Evolutionary conservation across 2,329 filamentous ascomycete genomes (phyloP).

Genomic region (Ceratocystis eucalypticola): DNA sequence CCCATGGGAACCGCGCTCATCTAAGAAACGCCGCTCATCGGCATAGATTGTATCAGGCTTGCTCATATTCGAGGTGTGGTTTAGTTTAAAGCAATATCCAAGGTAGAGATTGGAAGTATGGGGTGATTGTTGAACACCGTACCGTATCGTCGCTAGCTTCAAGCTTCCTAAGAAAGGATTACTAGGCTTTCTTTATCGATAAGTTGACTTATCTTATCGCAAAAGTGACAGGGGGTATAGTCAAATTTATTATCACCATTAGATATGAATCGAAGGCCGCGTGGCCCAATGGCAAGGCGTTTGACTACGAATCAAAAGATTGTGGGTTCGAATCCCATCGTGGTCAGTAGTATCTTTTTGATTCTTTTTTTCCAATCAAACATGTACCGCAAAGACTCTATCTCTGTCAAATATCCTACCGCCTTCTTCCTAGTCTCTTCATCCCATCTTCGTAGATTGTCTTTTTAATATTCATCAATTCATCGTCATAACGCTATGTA

Average conservation of each 20-base stretch:
- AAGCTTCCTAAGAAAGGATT: not conserved
- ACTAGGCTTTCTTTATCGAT: conserved; percentile 13
- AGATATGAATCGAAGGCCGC: conserved; percentile 4
- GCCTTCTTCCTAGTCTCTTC: not conserved
- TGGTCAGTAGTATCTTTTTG: conserved; percentile 13
- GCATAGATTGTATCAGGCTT: conserved; percentile 48
- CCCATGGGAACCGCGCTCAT: conserved; percentile 73
- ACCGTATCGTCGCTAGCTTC: not conserved
- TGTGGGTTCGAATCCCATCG: conserved; percentile 19
- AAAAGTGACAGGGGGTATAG: not conserved
- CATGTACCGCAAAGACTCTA: not conserved
- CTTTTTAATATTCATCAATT: conserved; percentile 2
- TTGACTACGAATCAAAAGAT: conserved; percentile 20
- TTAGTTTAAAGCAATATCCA: too few species aligned
- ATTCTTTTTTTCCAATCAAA: too few species aligned
- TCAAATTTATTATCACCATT: accelerated
- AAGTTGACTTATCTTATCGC: not conserved
- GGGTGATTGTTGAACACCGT: too few species aligned
- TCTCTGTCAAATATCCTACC: too few species aligned
- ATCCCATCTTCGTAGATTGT: not conserved
- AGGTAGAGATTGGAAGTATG: not conserved
- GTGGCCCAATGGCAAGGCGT: conserved; percentile 20
- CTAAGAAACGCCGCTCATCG: conserved; percentile 70
- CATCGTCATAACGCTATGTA: conserved; percentile 3
- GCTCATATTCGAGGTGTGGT: conserved; percentile 8